phyloP scores from a whole-genome alignment of 148 eudicot species.

The Persicaria maculosa region DNA sequence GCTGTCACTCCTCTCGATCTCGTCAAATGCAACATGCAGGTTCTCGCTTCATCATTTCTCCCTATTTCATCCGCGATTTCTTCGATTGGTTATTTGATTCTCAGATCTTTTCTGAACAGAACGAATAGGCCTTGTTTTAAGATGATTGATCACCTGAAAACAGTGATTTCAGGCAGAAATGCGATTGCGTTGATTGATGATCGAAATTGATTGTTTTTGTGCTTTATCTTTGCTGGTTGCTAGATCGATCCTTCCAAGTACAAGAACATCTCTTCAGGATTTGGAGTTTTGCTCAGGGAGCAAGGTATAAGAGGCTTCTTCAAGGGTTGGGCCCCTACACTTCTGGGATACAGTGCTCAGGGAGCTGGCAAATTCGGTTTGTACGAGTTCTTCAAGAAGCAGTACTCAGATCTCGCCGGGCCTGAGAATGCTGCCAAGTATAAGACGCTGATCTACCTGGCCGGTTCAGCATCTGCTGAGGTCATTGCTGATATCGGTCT shows the following conservation, averaged over 20 bases:
- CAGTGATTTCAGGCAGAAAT: background rate
- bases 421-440: constrained; percentile 50
- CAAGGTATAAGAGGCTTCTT: constrained; percentile 58
- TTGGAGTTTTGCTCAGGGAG: constrained; percentile 47
- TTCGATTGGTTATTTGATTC: background rate
- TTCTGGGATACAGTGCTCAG: constrained; percentile 66
- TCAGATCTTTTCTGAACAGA: no score
- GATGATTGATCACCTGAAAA: background rate
- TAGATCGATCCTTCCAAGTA: constrained; percentile 64
- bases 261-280: constrained; percentile 47
- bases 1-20: constrained; percentile 75
- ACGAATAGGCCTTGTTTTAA: no score
- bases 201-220: background rate
- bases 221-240: background rate
- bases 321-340: constrained; percentile 69
- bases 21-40: constrained; percentile 72
- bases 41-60: background rate
- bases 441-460: constrained; percentile 55
- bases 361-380: constrained; percentile 65
- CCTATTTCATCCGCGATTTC: background rate
- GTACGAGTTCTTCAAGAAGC: constrained; percentile 72
- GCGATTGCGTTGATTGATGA: background rate
- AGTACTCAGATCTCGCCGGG: constrained; percentile 61
- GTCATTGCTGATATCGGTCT: constrained; percentile 64
- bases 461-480: constrained; percentile 74